phyloP scores from a whole-genome alignment of 1,284 basidiomycete genomes.

The Prillingera fragicola region DNA sequence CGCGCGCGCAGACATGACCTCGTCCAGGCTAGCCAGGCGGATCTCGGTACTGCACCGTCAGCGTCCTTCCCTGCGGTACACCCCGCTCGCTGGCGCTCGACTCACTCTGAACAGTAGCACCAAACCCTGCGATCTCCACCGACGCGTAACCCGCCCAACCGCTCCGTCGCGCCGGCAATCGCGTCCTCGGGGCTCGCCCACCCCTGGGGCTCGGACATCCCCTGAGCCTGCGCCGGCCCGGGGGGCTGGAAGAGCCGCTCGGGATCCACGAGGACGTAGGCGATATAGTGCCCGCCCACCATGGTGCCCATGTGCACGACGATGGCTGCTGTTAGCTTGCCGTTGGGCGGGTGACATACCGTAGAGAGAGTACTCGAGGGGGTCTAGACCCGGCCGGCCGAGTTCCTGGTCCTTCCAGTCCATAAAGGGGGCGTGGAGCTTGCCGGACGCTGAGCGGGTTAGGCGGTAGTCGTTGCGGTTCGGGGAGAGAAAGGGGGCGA shows the following conservation, averaged over 20 bases:
- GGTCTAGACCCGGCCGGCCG: too few species aligned
- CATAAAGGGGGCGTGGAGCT: constrained; percentile 39
- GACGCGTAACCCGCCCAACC: neutral
- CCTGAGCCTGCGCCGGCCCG: neutral
- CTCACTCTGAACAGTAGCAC: constrained; percentile 71
- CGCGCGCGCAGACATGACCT: constrained; percentile 81
- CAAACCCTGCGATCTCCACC: constrained; percentile 59
- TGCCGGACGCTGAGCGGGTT: constrained; percentile 27
- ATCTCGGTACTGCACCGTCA: constrained; percentile 57
- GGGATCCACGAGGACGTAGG: constrained; percentile 53
- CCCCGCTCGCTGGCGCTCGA: constrained; percentile 44
- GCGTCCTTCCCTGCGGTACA: neutral
- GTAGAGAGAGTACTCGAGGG: constrained; percentile 45
- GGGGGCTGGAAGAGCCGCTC: constrained; percentile 28
- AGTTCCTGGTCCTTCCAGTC: constrained; percentile 45
- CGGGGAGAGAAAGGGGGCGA: constrained; percentile 80
- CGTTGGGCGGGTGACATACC: constrained; percentile 23
- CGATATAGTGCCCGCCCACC: constrained; percentile 81
- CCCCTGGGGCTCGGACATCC: neutral
- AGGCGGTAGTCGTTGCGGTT: constrained; percentile 49
- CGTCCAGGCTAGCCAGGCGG: constrained; percentile 69
- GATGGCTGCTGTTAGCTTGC: constrained; percentile 55
- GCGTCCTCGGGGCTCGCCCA: constrained; percentile 1
- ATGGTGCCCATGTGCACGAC: constrained; percentile 83
- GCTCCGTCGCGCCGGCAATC: neutral